These are phyloP conservation scores for Cephalotrichum gorgonifer DNA, from an alignment of 2,329 filamentous ascomycete genomes.

Conservation along the genomic window DNA sequence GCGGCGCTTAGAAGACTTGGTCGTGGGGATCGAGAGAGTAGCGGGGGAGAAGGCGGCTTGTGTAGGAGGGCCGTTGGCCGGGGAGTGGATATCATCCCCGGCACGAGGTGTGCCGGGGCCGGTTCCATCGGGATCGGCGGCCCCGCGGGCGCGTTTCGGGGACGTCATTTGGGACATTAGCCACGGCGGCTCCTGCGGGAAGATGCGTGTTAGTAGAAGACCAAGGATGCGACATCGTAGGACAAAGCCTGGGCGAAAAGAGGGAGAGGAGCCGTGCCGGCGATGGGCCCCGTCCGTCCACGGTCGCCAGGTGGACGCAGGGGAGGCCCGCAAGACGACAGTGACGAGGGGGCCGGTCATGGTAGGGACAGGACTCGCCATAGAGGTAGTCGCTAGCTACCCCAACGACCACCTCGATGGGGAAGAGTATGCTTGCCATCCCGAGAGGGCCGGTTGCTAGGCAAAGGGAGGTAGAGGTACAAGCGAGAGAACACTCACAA, in stretches of 20 bases:
- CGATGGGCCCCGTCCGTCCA: neutral
- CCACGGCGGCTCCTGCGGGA: slow-evolving; percentile 9
- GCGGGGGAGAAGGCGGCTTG: slow-evolving; percentile 84
- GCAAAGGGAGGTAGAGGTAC: neutral
- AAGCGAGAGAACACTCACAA: slow-evolving; percentile 2
- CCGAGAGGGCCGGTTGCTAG: neutral
- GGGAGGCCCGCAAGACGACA: neutral
- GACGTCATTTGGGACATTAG: slow-evolving; percentile 10
- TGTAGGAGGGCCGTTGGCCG: slow-evolving; percentile 50
- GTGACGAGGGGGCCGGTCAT: slow-evolving; percentile 1
- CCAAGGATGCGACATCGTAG: neutral
- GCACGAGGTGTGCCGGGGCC: slow-evolving; percentile 6
- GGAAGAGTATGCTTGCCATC: neutral
- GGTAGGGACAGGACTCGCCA: neutral
- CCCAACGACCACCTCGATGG: neutral
- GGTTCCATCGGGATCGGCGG: slow-evolving; percentile 6
- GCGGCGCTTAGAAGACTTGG: slow-evolving; percentile 51
- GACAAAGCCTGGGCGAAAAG: neutral
- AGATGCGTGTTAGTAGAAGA: neutral
- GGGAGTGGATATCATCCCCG: slow-evolving; percentile 11
- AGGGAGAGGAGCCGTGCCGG: neutral
- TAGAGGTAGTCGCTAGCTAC: neutral
- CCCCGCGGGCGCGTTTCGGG: slow-evolving; percentile 6
- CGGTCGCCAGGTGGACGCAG: neutral
- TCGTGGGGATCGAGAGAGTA: slow-evolving; percentile 44